phyloP scores from a whole-genome alignment of 345 rosid species.

The Trapa incisa region DNA sequence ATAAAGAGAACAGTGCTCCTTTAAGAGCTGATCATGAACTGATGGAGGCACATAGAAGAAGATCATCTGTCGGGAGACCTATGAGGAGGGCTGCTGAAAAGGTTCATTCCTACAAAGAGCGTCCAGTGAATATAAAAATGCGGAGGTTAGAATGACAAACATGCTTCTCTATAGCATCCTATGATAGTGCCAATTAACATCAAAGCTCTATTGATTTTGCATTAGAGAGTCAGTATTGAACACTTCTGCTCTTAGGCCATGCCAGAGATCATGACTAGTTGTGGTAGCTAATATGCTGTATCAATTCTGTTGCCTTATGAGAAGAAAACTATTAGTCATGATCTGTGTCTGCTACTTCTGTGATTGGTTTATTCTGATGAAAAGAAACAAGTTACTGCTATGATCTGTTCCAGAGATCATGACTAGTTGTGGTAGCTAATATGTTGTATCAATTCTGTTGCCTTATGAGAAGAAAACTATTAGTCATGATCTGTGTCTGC shows the following conservation, averaged over 20 bases:
- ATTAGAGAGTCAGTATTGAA: neutral
- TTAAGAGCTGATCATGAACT: conserved; percentile 12
- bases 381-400: too few species aligned
- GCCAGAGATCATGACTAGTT: neutral
- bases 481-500: neutral
- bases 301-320: neutral
- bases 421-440: neutral
- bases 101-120: conserved; percentile 55
- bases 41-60: conserved; percentile 5
- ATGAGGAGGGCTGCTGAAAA: conserved; percentile 44
- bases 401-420: too few species aligned
- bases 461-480: too few species aligned
- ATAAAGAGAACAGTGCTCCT: conserved; percentile 12
- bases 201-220: neutral
- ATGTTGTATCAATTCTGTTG: neutral
- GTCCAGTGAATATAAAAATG: conserved; percentile 36
- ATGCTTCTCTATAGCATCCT: neutral
- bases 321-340: too few species aligned
- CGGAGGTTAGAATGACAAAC: conserved; percentile 17
- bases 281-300: neutral
- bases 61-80: conserved; percentile 44
- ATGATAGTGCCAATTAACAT: neutral
- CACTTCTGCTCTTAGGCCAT: neutral
- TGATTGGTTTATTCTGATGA: neutral
- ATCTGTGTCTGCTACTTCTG: neutral